A percentile compares a stretch with the other conserved stretches of the same genome.
Conservation (phyloP, 108 stramenopile genomes). For the Epithemia pelagica region DNA sequence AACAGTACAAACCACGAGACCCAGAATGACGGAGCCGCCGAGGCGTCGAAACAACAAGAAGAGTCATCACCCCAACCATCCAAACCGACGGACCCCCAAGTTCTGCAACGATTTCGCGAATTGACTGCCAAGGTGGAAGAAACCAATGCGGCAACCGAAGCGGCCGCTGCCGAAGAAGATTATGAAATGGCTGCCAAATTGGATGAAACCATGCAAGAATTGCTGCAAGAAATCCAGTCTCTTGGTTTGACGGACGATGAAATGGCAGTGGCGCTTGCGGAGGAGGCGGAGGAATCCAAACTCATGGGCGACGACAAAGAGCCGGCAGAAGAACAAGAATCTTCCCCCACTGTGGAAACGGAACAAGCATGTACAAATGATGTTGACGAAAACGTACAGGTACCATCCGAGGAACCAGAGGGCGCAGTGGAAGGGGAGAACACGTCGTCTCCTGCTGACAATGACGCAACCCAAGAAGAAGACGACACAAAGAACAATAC, state of each 20-base stretch:
- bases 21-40: slow-evolving; percentile 6
- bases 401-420: slow-evolving; percentile 7
- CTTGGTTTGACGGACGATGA: slow-evolving; percentile 46
- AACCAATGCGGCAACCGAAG: slow-evolving; percentile 30
- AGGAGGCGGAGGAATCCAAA: slow-evolving; percentile 13
- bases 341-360: background rate
- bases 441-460: background rate
- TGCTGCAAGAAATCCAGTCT: slow-evolving; percentile 27
- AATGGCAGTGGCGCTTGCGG: slow-evolving; percentile 28
- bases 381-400: background rate
- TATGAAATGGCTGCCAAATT: slow-evolving; percentile 43
- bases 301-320: background rate
- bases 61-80: background rate
- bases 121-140: slow-evolving; percentile 21
- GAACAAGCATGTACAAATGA: slow-evolving; percentile 3
- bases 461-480: background rate
- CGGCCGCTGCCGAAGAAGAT: slow-evolving; percentile 41
- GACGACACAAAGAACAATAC: background rate
- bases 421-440: background rate
- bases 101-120: slow-evolving; percentile 17
- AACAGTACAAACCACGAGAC: background rate
- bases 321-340: too few relatives aligned
- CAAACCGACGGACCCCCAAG: background rate
- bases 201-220: slow-evolving; percentile 30
- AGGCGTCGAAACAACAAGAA: background rate